Evolutionary conservation across 805 yeast species (phyloP), one percentile per base, ranked within the genome.

Genomic region (Candida suzukii): DNA sequence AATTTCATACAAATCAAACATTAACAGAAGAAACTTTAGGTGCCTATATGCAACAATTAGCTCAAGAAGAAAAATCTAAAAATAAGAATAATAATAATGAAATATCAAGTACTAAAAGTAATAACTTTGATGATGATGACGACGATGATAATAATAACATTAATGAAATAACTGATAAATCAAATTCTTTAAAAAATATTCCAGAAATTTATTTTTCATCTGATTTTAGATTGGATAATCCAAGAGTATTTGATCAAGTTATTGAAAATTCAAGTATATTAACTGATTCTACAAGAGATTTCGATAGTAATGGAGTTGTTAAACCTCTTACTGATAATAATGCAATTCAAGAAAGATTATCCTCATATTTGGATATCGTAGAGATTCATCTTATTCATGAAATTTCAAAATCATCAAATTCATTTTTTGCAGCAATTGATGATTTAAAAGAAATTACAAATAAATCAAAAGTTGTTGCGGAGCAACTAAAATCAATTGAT

Each of bases 221-320:
- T 8, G 73, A 78, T 32, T 93, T 93, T 61, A 71, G 86, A 47
- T 68, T 93, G 31, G 97, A 93, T 51, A 88, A 93, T 56, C 96
- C 96, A 7, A 71, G 96, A 42, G 71, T 81, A 1, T 91, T 91
- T 58, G 78, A 80, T 41, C 68, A 74, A 44, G 95, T 90, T 2
- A 71, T 84, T 13, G 88, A 80, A 35, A 74, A 73, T 32, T 73
- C 74, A 17, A 64, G 77, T 18, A 44, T 66, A 6, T 57, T 67
- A 17, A 35, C 52, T 20, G 56, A 59, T 32, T 58, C 55, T 11
- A 60, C 56, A 3, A 58, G 61, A 10, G 62, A 56, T 28, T 52
- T 59, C 34, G 56, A 52, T 25, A 52, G 49, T 6, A 61, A 57
- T 34, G 63, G 46, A 41, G 57, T 49, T 18, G 58, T 38, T 41